Percentiles rank a stretch among this genome's conserved stretches.
phyloP scores from a whole-genome alignment of 495 filamentous ascomycete genomes.

The Eremomyces bilateralis region DNA sequence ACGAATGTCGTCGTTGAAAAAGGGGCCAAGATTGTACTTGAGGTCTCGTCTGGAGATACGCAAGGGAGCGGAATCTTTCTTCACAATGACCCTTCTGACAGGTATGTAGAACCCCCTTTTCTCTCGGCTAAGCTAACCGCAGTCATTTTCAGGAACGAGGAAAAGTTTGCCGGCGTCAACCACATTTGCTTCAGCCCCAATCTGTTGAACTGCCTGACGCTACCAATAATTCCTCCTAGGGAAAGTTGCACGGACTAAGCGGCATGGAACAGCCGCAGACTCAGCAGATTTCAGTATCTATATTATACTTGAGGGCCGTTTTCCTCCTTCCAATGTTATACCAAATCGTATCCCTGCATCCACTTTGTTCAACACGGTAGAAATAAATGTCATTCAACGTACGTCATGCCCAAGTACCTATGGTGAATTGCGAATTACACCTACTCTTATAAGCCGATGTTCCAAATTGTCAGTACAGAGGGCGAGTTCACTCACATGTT shows the following conservation, averaged over 20 bases:
- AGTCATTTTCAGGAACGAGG: constrained; percentile 3
- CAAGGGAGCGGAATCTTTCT: constrained; percentile 36
- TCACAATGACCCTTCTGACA: constrained; percentile 28
- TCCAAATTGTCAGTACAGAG: background rate
- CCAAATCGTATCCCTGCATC: no score
- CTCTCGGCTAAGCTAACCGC: background rate
- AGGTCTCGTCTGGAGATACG: constrained; percentile 36
- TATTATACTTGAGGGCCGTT: no score
- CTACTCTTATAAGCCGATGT: no score
- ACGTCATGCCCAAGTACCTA: no score
- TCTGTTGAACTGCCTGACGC: constrained; percentile 29
- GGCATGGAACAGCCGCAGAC: no score
- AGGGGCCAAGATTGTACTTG: constrained; percentile 32
- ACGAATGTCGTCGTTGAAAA: constrained; percentile 39
- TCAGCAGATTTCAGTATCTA: no score
- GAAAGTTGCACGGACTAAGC: no score
- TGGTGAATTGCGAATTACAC: no score
- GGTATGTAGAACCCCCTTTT: constrained; percentile 11
- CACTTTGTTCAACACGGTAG: no score
- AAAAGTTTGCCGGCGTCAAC: constrained; percentile 29
- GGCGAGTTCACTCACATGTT: constrained; percentile 43
- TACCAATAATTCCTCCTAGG: constrained; percentile 30
- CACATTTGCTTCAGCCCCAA: constrained; percentile 32
- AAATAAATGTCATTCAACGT: no score
- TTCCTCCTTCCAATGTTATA: no score